Conservation (phyloP, 1,284 basidiomycete species). For the Exobasidium cylindrosporum region DNA sequence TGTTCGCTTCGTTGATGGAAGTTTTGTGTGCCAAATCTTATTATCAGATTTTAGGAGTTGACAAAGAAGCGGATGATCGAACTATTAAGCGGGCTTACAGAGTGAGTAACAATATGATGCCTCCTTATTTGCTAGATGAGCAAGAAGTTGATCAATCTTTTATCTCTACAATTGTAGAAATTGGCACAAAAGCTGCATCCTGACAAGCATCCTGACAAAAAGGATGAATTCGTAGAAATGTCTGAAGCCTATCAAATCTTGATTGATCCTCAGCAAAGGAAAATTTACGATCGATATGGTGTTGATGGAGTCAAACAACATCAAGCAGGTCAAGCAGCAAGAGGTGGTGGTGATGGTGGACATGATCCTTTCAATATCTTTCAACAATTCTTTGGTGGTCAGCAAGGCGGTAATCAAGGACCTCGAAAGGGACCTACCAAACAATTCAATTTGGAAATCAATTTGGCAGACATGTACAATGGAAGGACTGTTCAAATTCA, state of each 20-base stretch:
- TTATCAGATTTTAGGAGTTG: slow-evolving; percentile 50
- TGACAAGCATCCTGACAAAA: slow-evolving; percentile 54
- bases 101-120: not conserved
- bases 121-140: not conserved
- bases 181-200: slow-evolving; percentile 52
- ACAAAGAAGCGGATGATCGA: slow-evolving; percentile 38
- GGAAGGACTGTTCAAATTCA: slow-evolving; percentile 40
- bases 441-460: slow-evolving; percentile 45
- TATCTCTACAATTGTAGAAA: slow-evolving; percentile 21
- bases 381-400: slow-evolving; percentile 49
- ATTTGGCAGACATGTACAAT: slow-evolving; percentile 45
- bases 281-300: slow-evolving; percentile 50
- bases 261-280: slow-evolving; percentile 42
- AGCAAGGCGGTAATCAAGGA: slow-evolving; percentile 23
- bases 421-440: slow-evolving; percentile 46
- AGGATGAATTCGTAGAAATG: slow-evolving; percentile 57
- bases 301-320: slow-evolving; percentile 52
- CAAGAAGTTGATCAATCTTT: slow-evolving; percentile 2
- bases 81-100: slow-evolving; percentile 54
- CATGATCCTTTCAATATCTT: slow-evolving; percentile 52
- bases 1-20: slow-evolving; percentile 18
- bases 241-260: slow-evolving; percentile 53
- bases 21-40: slow-evolving; percentile 42
- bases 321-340: slow-evolving; percentile 24
- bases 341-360: slow-evolving; percentile 21